A percentile compares a stretch with the other conserved stretches of the same genome.
Evolutionary conservation across 1,284 basidiomycete species (phyloP).

Genomic region (Marasmius fiardii): DNA sequence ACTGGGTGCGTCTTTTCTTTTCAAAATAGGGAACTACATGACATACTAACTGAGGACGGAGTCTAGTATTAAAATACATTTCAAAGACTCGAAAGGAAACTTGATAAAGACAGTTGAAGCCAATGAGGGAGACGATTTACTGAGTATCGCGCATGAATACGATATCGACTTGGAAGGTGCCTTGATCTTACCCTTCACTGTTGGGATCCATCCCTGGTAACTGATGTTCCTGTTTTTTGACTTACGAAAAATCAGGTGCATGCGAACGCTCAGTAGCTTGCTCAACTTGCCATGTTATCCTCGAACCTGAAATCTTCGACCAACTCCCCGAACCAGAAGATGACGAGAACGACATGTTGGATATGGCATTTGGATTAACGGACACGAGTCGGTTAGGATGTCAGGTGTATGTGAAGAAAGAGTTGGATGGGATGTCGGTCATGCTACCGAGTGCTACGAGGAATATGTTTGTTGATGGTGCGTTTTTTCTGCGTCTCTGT

Average conservation of each 20-base stretch:
- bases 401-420: conserved; percentile 82
- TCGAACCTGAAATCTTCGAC: conserved; percentile 83
- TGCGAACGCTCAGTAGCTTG: conserved; percentile 98
- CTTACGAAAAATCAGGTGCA: conserved; percentile 59
- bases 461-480: conserved; percentile 96
- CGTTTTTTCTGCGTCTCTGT: conserved; percentile 22
- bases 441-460: conserved; percentile 89
- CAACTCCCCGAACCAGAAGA: conserved; percentile 88
- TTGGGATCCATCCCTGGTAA: too few relatives aligned
- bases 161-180: conserved; percentile 97
- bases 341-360: conserved; percentile 98
- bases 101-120: conserved; percentile 87
- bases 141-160: conserved; percentile 92
- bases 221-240: conserved; percentile 3
- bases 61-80: conserved; percentile 81
- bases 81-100: conserved; percentile 85
- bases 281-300: conserved; percentile 96
- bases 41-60: conserved; percentile 1
- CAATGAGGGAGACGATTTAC: conserved; percentile 91
- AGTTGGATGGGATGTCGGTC: conserved; percentile 85
- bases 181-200: conserved; percentile 21
- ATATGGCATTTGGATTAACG: conserved; percentile 95
- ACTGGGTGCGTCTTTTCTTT: conserved; percentile 56
- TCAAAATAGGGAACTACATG: not conserved
- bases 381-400: conserved; percentile 85